Evolutionary conservation across 441 rosid genomes (phyloP).

Genomic region (Eruca vesicaria): DNA sequence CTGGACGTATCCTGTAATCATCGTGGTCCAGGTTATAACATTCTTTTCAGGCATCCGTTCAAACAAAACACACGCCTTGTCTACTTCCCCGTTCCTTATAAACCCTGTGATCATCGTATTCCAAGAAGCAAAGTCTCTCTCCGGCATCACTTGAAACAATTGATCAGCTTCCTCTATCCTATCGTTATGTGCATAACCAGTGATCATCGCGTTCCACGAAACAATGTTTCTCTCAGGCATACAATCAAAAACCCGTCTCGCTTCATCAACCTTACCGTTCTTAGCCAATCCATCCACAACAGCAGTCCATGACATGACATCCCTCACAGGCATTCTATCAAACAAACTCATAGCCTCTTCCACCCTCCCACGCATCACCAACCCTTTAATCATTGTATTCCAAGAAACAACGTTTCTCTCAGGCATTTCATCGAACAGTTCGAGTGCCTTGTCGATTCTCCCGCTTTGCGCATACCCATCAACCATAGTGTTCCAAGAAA

Average conservation of each 20-base stretch:
- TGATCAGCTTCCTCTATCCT: slow-evolving; percentile 57
- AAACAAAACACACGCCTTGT: slow-evolving; percentile 47
- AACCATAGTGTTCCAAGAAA: slow-evolving; percentile 75
- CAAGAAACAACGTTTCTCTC: slow-evolving; percentile 65
- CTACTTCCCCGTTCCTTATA: slow-evolving; percentile 44
- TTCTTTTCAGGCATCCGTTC: slow-evolving; percentile 52
- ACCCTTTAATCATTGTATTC: slow-evolving; percentile 51
- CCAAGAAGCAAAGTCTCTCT: slow-evolving; percentile 66
- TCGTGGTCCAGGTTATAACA: slow-evolving; percentile 71
- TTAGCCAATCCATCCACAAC: slow-evolving; percentile 57
- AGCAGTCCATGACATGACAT: slow-evolving; percentile 67
- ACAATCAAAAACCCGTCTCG: slow-evolving; percentile 48
- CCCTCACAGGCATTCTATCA: slow-evolving; percentile 53
- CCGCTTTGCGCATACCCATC: slow-evolving; percentile 56
- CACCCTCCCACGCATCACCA: slow-evolving; percentile 51
- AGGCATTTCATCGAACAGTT: slow-evolving; percentile 56
- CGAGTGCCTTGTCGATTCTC: slow-evolving; percentile 42
- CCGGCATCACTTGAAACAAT: slow-evolving; percentile 54
- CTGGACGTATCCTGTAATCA: slow-evolving; percentile 61
- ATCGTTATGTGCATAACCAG: slow-evolving; percentile 58
- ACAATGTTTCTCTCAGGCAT: slow-evolving; percentile 60
- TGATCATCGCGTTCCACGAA: slow-evolving; percentile 78
- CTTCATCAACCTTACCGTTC: slow-evolving; percentile 58
- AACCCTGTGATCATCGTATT: slow-evolving; percentile 72
- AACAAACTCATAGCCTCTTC: slow-evolving; percentile 54